phyloP scores from a whole-genome alignment of 768 basidiomycete species.

The Zangia roseola region DNA sequence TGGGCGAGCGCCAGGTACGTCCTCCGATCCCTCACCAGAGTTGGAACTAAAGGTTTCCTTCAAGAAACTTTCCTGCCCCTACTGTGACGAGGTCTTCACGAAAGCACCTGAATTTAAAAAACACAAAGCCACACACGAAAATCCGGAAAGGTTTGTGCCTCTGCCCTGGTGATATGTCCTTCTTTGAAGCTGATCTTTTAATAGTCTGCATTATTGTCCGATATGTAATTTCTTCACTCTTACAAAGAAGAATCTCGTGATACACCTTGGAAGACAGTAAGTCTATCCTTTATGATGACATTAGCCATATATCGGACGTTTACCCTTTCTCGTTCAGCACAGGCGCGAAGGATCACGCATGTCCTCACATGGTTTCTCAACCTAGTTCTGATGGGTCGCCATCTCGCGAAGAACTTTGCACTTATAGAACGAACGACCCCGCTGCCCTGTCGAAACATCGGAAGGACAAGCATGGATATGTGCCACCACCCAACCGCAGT shows the following conservation, averaged over 20 bases:
- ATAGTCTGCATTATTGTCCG: conserved; percentile 15
- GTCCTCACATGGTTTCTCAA: conserved; percentile 2
- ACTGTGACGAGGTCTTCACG: conserved; percentile 4
- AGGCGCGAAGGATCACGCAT: conserved; percentile 15
- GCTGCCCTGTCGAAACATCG: conserved; percentile 27
- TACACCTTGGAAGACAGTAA: conserved; percentile 22
- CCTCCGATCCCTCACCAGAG: background rate
- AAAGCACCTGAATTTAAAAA: conserved; percentile 11
- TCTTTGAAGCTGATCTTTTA: background rate
- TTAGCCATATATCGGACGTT: background rate
- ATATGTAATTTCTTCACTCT: conserved; percentile 15
- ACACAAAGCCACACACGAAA: conserved; percentile 7
- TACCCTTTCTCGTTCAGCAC: conserved; percentile 12
- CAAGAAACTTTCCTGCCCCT: conserved; percentile 3
- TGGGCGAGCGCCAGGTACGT: conserved; percentile 5
- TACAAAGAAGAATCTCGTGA: conserved; percentile 19
- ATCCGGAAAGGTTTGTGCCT: conserved; percentile 5
- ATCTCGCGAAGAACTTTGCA: conserved; percentile 3
- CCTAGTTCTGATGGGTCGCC: background rate
- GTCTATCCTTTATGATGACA: background rate
- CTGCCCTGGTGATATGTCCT: background rate
- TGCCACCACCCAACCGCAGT: conserved; percentile 10
- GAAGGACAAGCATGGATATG: conserved; percentile 19
- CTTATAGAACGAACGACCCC: conserved; percentile 24
- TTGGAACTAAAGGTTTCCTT: background rate